Evolutionary conservation across 2,329 filamentous ascomycete genomes (phyloP), one percentile per base, ranked within the genome.

Genomic region (Ascochyta koolunga): DNA sequence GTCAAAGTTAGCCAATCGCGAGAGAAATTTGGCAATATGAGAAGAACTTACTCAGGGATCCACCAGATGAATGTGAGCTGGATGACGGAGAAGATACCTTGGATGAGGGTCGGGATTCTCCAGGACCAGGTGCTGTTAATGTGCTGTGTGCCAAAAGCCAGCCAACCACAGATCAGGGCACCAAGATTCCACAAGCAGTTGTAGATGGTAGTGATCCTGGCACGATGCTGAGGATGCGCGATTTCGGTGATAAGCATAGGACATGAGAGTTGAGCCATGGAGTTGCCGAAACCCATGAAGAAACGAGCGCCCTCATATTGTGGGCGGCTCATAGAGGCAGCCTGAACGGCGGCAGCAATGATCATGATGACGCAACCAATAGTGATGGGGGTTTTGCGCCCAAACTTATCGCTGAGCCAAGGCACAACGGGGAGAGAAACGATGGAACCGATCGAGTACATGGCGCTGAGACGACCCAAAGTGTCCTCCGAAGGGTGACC

Each of bases 261-360:
- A 18, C 32, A 43, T 33, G 65, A 67, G 18, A 62, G 58, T 61
- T 87, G 84, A 0, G 83, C 76, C 52, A 87, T 72, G 47, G 81
- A 82, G 74, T 85, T 85, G 32, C 86, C 86, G 61, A 89, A 88
- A 52, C 86, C 86, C 7, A 86, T 78, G 36, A 86, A 71, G 57
- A 86, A 83, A 43, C 85, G 79, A 27, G 83, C 83, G 15, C 75
- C 81, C 56, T 83, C 76, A 59, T 82, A 86, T 79, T 85, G 41
- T 5, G 31, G 43, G 35, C 47, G 47, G 45, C 45, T 60, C 50
- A 49, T 57, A 22, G 58, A 27, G n/a, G 47, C 48, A 5, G 52
- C 40, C 24, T 57, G 53, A 11, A 61, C 35, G 11, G 44, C 41
- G 8, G 71, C 75, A 31, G 74, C 77, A 25, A 77, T 32, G 49